A percentile compares a stretch with the other conserved stretches of the same genome.
These are phyloP conservation scores for Balansia obtecta DNA, from an alignment of 2,329 filamentous ascomycete species.

Conservation along the genomic window DNA sequence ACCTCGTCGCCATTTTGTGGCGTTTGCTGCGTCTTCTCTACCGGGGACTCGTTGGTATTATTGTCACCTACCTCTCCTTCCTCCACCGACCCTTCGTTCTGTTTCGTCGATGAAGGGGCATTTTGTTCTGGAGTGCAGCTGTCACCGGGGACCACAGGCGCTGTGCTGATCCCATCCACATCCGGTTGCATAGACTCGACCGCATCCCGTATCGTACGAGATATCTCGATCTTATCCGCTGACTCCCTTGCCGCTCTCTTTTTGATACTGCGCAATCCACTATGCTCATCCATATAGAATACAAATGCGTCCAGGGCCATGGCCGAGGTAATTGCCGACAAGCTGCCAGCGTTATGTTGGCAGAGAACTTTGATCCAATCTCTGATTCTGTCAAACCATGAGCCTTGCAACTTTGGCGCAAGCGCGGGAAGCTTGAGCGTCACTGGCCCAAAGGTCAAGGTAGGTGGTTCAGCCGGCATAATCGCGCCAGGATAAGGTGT, in stretches of 20 bases:
- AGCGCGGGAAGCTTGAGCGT: conserved; percentile 18
- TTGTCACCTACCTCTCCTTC: conserved; percentile 2
- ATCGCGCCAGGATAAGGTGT: conserved; percentile 6
- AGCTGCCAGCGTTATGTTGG: conserved; percentile 13
- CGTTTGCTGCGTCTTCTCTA: background rate
- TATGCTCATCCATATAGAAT: conserved; percentile 19
- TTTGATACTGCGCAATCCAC: conserved; percentile 18
- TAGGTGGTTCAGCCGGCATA: conserved; percentile 11
- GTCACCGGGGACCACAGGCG: background rate
- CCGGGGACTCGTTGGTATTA: background rate
- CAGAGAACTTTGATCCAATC: conserved; percentile 22
- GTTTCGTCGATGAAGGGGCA: background rate
- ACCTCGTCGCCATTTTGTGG: conserved; percentile 3
- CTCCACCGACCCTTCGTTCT: background rate
- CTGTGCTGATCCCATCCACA: background rate
- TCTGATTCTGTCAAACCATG: conserved; percentile 23
- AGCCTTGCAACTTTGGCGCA: conserved; percentile 15
- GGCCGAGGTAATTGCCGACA: conserved; percentile 12
- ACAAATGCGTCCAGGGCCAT: conserved; percentile 16
- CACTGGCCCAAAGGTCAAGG: conserved; percentile 11
- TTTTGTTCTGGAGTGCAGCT: background rate
- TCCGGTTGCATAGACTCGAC: conserved; percentile 10
- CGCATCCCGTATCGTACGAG: conserved; percentile 13
- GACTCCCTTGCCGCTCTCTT: conserved; percentile 20
- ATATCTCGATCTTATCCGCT: conserved; percentile 14